These are phyloP conservation scores for Clarireedia hainanense DNA, from an alignment of 2,329 filamentous ascomycete species.

Conservation along the genomic window DNA sequence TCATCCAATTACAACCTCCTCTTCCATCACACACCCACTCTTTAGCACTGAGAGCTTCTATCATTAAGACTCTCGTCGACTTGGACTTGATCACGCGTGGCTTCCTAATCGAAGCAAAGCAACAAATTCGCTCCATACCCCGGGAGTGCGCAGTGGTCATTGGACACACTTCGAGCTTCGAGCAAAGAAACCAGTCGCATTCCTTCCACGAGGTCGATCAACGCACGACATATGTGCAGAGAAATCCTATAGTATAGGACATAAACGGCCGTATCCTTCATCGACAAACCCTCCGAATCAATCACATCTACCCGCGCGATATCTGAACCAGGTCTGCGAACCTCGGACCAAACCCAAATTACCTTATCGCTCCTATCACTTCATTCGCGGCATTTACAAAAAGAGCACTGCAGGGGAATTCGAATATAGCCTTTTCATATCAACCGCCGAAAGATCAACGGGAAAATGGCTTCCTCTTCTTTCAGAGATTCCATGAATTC, in stretches of 20 bases:
- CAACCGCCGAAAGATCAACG: conserved; percentile 34
- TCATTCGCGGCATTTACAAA: background rate
- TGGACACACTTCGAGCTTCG: conserved; percentile 24
- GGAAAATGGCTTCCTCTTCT: conserved; percentile 65
- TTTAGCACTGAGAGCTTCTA: conserved; percentile 8
- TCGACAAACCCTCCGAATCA: conserved; percentile 7
- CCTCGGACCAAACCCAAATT: conserved; percentile 3
- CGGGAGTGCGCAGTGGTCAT: conserved; percentile 25
- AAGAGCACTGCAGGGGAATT: background rate
- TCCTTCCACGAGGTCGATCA: conserved; percentile 23
- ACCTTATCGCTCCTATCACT: conserved; percentile 9
- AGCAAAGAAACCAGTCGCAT: conserved; percentile 20
- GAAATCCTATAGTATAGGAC: conserved; percentile 12
- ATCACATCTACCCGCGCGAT: conserved; percentile 13
- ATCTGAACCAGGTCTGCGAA: conserved; percentile 4
- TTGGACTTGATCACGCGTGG: conserved; percentile 22
- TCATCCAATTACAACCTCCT: conserved; percentile 14
- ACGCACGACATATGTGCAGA: conserved; percentile 28
- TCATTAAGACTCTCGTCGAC: conserved; percentile 6
- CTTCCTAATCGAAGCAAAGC: background rate
- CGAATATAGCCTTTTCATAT: conserved; percentile 10
- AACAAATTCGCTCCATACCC: conserved; percentile 10
- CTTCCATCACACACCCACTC: conserved; percentile 13
- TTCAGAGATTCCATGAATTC: conserved; percentile 95
- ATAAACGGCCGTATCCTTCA: conserved; percentile 6